Conservation (phyloP, 2,329 filamentous ascomycete genomes). For the Tympanopsis confertula region DNA sequence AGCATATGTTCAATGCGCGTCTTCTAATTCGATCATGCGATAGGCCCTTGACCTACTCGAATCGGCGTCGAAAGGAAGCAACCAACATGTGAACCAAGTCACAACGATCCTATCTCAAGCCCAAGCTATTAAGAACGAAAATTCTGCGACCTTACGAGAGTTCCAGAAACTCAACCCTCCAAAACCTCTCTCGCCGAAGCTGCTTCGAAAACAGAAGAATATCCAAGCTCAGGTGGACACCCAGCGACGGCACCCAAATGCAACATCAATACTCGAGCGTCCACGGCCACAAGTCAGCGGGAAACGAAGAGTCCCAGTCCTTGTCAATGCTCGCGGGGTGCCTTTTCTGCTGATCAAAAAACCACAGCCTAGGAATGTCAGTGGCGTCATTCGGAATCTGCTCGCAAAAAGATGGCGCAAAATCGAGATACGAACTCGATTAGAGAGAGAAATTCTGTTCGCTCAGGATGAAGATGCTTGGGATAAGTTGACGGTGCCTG, state of each 20-base stretch:
- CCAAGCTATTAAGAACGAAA: not conserved
- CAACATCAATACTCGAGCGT: constrained; percentile 18
- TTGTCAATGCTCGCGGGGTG: constrained; percentile 25
- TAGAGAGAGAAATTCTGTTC: constrained; percentile 16
- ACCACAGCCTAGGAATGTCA: constrained; percentile 24
- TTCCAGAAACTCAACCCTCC: not conserved
- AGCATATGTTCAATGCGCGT: not conserved
- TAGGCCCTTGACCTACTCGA: not conserved
- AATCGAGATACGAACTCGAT: constrained; percentile 16
- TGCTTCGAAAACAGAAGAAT: constrained; percentile 4
- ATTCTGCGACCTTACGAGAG: not conserved
- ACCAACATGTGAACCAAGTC: not conserved
- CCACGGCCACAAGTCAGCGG: constrained; percentile 18
- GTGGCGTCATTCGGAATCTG: constrained; percentile 19
- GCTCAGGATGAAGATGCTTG: constrained; percentile 26
- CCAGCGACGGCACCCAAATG: constrained; percentile 16
- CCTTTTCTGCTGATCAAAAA: constrained; percentile 29
- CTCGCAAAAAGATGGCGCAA: constrained; percentile 18
- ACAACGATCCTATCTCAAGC: not conserved
- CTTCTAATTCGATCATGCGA: too few species aligned
- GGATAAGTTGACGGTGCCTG: constrained; percentile 19
- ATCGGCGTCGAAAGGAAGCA: not conserved
- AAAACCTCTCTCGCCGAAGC: not conserved
- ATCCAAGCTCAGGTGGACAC: constrained; percentile 14
- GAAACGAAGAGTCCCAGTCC: constrained; percentile 22